Evolutionary conservation across 2,329 filamentous ascomycete species (phyloP).

Genomic region (Colletotrichum sp.): DNA sequence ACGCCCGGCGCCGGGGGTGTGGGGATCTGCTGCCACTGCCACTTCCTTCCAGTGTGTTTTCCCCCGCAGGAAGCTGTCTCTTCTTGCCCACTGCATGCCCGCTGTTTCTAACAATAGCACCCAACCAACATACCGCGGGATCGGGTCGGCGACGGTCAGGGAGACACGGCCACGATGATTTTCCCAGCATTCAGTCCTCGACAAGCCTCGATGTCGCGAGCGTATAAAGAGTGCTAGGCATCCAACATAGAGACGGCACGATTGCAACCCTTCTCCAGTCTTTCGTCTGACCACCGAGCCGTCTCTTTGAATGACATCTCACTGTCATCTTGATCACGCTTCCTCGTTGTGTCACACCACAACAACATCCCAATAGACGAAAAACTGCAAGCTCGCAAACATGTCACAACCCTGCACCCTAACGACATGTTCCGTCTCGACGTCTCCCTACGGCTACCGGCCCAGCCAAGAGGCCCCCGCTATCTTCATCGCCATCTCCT

Average conservation of each 20-base stretch:
- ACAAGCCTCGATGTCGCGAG: not conserved
- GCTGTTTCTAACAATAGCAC: conserved; percentile 5
- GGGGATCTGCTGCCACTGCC: not conserved
- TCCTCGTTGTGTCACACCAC: not conserved
- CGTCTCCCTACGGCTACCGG: conserved; percentile 29
- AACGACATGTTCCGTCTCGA: conserved; percentile 23
- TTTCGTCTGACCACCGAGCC: not conserved
- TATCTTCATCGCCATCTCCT: conserved; percentile 27
- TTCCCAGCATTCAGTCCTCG: not conserved
- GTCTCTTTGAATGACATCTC: not conserved
- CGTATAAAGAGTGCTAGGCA: not conserved
- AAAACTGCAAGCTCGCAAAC: not conserved
- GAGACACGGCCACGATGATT: not conserved
- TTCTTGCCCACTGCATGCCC: not conserved
- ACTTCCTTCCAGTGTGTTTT: not conserved
- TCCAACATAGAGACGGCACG: not conserved
- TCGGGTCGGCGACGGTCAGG: not conserved
- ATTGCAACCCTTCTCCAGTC: not conserved
- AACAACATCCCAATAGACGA: not conserved
- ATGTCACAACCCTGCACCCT: conserved; percentile 22
- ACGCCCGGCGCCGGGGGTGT: not conserved
- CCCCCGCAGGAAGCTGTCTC: not conserved
- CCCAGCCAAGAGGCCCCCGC: conserved; percentile 18
- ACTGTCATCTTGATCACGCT: not conserved
- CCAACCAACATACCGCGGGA: not conserved